A percentile compares a stretch with the other conserved stretches of the same genome.
phyloP scores from a whole-genome alignment of 73 alveolate species.

The Blepharisma stoltei region DNA sequence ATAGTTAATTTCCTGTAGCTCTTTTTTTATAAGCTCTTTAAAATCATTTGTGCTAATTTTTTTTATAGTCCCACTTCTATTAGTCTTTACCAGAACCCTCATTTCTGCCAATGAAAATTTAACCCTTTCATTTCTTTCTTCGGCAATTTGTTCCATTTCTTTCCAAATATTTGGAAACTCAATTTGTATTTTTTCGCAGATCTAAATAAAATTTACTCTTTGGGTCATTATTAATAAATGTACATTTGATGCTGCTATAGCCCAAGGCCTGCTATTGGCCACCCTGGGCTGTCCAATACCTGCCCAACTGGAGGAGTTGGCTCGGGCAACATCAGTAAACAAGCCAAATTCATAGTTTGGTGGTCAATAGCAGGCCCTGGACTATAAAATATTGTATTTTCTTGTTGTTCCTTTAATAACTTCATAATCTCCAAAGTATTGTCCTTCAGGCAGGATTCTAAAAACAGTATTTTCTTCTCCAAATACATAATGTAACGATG shows the following conservation, averaged over 20 bases:
- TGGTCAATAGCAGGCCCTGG: too few relatives aligned
- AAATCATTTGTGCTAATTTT: too few relatives aligned
- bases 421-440: constrained; percentile 71
- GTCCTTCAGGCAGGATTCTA: constrained; percentile 55
- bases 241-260: not conserved
- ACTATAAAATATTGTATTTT: constrained; percentile 32
- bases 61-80: not conserved
- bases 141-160: not conserved
- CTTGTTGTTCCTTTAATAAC: constrained; percentile 35
- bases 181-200: not conserved
- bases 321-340: too few relatives aligned
- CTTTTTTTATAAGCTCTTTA: too few relatives aligned
- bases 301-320: too few relatives aligned
- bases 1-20: too few relatives aligned
- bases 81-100: not conserved
- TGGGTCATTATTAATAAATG: too few relatives aligned
- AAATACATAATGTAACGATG: constrained; percentile 31
- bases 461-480: constrained; percentile 38
- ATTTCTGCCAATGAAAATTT: not conserved
- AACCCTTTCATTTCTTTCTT: constrained; percentile 4
- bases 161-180: constrained; percentile 29
- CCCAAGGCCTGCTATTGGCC: too few relatives aligned
- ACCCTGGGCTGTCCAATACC: too few relatives aligned
- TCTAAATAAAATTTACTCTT: too few relatives aligned
- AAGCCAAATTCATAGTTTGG: too few relatives aligned